Conservation (phyloP, 805 yeast genomes). For the Candida nitratophila region DNA sequence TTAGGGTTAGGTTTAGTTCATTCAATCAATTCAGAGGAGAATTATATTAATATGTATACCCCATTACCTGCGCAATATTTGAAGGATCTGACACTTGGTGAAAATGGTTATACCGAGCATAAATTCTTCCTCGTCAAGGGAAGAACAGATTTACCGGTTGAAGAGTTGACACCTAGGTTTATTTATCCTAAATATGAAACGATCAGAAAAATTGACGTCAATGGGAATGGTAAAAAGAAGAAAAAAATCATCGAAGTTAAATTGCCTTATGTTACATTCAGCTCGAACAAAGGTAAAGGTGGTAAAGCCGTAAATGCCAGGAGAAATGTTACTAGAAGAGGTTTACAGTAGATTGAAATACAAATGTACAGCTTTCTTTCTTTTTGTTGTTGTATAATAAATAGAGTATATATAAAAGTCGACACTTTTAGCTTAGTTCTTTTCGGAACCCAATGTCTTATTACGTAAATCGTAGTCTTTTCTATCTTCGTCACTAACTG, state of each 20-base stretch:
- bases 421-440: not conserved
- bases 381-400: too few species aligned
- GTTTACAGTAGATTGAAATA: constrained; percentile 8
- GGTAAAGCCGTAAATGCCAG: constrained; percentile 44
- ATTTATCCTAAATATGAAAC: constrained; percentile 1
- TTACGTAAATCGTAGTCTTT: constrained; percentile 67
- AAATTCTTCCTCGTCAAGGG: constrained; percentile 47
- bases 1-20: constrained; percentile 60
- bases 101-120: constrained; percentile 13
- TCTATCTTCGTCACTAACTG: constrained; percentile 84
- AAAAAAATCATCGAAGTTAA: constrained; percentile 5
- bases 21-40: constrained; percentile 39
- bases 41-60: constrained; percentile 47
- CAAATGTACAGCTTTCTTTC: too few species aligned
- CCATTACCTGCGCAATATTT: constrained; percentile 27
- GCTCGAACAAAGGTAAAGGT: constrained; percentile 29
- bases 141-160: constrained; percentile 56
- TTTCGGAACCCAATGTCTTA: constrained; percentile 1
- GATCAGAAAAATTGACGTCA: not conserved
- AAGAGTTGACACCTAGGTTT: constrained; percentile 26
- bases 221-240: constrained; percentile 1
- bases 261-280: constrained; percentile 35
- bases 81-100: constrained; percentile 7
- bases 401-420: too few species aligned
- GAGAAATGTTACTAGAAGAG: constrained; percentile 36